Evolutionary conservation across 2,329 filamentous ascomycete species (phyloP).

Genomic region (Cordyceps cicadae): DNA sequence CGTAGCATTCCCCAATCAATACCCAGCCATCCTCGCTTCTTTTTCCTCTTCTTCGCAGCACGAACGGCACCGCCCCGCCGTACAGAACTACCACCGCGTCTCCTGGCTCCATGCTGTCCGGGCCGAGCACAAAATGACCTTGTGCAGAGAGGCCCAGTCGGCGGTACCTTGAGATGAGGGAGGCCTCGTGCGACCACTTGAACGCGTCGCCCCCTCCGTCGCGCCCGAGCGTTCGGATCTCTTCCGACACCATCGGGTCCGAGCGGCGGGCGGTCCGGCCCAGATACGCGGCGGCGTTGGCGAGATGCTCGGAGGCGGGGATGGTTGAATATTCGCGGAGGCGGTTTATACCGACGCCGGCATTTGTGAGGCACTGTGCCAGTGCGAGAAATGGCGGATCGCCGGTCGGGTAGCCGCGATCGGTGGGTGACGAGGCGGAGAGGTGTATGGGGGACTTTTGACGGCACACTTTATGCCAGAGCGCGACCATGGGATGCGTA

Average conservation of each 20-base stretch:
- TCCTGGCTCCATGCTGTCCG: slow-evolving; percentile 22
- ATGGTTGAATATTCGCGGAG: slow-evolving; percentile 19
- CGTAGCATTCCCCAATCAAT: slow-evolving; percentile 29
- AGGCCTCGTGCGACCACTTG: slow-evolving; percentile 29
- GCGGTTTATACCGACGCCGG: slow-evolving; percentile 22
- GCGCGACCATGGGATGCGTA: slow-evolving; percentile 20
- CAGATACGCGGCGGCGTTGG: slow-evolving; percentile 26
- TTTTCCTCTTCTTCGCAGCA: slow-evolving; percentile 18
- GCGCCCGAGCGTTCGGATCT: slow-evolving; percentile 20
- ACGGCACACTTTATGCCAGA: slow-evolving; percentile 24
- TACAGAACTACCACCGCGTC: slow-evolving; percentile 26
- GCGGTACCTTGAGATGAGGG: slow-evolving; percentile 26
- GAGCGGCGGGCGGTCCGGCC: slow-evolving; percentile 15
- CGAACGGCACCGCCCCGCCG: slow-evolving; percentile 26
- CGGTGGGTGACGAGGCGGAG: slow-evolving; percentile 5
- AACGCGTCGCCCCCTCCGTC: slow-evolving; percentile 21
- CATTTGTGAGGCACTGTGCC: slow-evolving; percentile 28
- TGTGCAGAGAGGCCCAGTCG: slow-evolving; percentile 24
- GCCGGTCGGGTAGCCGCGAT: slow-evolving; percentile 17
- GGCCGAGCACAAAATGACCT: slow-evolving; percentile 26
- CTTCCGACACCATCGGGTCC: slow-evolving; percentile 13
- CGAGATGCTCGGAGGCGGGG: slow-evolving; percentile 21
- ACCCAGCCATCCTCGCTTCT: slow-evolving; percentile 16
- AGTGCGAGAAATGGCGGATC: slow-evolving; percentile 25
- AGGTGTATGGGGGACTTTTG: slow-evolving; percentile 18